These are phyloP conservation scores for Mycena metata DNA, from an alignment of 768 basidiomycete genomes.

Conservation along the genomic window DNA sequence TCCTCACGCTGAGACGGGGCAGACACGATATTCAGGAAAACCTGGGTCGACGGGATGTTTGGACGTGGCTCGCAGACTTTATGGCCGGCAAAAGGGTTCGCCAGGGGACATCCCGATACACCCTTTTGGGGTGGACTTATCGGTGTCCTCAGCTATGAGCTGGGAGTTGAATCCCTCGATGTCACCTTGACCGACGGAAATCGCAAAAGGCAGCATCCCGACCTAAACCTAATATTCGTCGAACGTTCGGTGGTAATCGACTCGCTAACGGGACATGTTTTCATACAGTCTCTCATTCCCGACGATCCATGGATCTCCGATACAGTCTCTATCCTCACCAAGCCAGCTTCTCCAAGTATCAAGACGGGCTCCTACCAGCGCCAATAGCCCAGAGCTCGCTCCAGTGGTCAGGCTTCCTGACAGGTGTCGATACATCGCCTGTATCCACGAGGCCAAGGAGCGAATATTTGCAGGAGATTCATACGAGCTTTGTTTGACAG, in stretches of 20 bases:
- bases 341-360: conserved; percentile 32
- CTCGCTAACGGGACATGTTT: conserved; percentile 58
- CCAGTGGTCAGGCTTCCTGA: conserved; percentile 66
- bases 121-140: conserved; percentile 91
- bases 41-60: conserved; percentile 70
- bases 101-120: conserved; percentile 63
- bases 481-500: conserved; percentile 94
- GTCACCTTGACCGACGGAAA: conserved; percentile 52
- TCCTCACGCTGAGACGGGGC: conserved; percentile 61
- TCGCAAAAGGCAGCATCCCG: conserved; percentile 63
- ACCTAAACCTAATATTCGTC: conserved; percentile 82
- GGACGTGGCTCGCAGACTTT: conserved; percentile 82
- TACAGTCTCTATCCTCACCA: conserved; percentile 51
- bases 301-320: conserved; percentile 74
- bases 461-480: conserved; percentile 87
- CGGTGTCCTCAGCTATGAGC: conserved; percentile 84
- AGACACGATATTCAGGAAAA: conserved; percentile 51
- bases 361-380: conserved; percentile 20
- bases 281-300: conserved; percentile 75
- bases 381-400: conserved; percentile 19
- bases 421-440: conserved; percentile 71
- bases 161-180: conserved; percentile 71
- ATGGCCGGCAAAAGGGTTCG: conserved; percentile 66
- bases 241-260: conserved; percentile 85
- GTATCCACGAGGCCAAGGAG: conserved; percentile 80